Base-by-base conservation (phyloP, 495 filamentous ascomycete genomes). In the Apiosordaria backusii region DNA sequence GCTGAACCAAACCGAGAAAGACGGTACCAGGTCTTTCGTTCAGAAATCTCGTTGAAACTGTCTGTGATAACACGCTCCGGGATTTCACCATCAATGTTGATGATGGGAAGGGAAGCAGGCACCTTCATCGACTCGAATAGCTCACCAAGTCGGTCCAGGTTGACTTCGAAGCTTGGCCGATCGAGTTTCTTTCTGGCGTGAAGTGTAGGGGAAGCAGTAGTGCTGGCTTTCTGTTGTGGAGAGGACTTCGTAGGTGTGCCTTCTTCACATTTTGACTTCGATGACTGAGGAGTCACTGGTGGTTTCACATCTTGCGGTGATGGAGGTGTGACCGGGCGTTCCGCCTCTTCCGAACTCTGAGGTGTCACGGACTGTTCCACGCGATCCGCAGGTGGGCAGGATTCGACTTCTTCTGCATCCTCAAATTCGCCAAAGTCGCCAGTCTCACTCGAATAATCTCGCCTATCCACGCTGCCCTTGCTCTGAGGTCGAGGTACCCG, bases 21-120 rank as follows among this genome's bases (percentile, higher is more conserved):
- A 24, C 86, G 84, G 66, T 89, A 89, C 86, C 86, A 89, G 4
- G 79, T 80, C 70, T 85, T 88, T 54, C 86, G 83, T 64, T 86
- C 78, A n/a, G 82, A 81, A 1, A 80, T 80, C 18, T 81, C 74
- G 18, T 74, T 74, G 61, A 86, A 84, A 50, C 74, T 83, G 71
- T 87, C 79, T 58, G 69, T 67, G 50, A 82, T 77, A 70, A 82
- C 64, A 60, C 71, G 70, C 6, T 80, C 79, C 1, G 77, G 61
- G 0, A 81, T 19, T 6, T 77, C 73, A 5, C 60, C 45, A 22
- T 59, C 52, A 9, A 61, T 62, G 6, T 26, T 26, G 35, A 53
- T 10, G 35, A 66, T 15, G 15, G 13, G 21, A 18, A 5, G 19
- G 10, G 45, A 19, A n/a, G 60, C 55, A 26, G 54, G 53, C 7